phyloP scores from a whole-genome alignment of 177 flowering plant species.

The Vitis hybrid region DNA sequence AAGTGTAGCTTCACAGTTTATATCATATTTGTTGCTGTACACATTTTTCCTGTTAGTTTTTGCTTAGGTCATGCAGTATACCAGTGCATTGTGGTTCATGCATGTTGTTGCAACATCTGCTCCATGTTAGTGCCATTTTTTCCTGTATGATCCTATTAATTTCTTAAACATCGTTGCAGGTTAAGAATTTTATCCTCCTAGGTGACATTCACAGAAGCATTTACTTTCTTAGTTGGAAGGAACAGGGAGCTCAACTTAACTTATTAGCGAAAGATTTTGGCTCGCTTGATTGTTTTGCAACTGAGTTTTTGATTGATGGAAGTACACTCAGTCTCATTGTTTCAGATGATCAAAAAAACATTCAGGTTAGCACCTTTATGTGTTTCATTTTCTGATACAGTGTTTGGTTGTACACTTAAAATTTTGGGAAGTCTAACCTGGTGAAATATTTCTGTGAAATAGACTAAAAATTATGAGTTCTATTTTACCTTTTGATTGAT shows the following conservation, averaged over 20 bases:
- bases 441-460: neutral
- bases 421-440: neutral
- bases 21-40: neutral
- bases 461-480: neutral
- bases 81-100: neutral
- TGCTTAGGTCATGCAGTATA: neutral
- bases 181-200: slow-evolving; percentile 88
- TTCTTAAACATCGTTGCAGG: slow-evolving; percentile 42
- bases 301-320: slow-evolving; percentile 97
- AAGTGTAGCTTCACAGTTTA: too few species aligned
- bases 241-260: slow-evolving; percentile 89
- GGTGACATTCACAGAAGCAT: slow-evolving; percentile 97
- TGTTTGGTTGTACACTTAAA: neutral
- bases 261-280: slow-evolving; percentile 96
- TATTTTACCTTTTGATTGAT: too few species aligned
- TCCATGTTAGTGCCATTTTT: neutral
- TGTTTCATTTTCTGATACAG: neutral
- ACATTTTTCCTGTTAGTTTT: neutral
- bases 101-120: neutral
- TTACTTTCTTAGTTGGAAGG: slow-evolving; percentile 96
- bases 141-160: too few species aligned
- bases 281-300: slow-evolving; percentile 86
- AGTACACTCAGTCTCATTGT: slow-evolving; percentile 85
- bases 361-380: slow-evolving; percentile 63
- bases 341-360: slow-evolving; percentile 90